These are phyloP conservation scores for Trichoderma sp. DNA, from an alignment of 2,329 filamentous ascomycete genomes.

Conservation along the genomic window DNA sequence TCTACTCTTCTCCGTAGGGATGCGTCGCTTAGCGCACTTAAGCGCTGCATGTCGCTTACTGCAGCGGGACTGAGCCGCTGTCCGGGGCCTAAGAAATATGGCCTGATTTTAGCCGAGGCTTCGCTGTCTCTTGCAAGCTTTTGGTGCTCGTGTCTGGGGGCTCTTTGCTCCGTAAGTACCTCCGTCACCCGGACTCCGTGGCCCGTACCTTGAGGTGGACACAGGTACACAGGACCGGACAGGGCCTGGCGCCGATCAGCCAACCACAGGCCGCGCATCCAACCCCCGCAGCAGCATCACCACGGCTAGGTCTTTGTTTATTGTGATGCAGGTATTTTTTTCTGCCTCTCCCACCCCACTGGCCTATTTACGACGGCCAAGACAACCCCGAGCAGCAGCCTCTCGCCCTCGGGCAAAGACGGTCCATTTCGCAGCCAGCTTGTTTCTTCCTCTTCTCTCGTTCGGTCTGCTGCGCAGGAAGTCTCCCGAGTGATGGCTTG, in stretches of 20 bases:
- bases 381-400: slow-evolving; percentile 9
- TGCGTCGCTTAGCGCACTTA: slow-evolving; percentile 26
- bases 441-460: background rate
- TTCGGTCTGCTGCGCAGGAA: background rate
- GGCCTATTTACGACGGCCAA: background rate
- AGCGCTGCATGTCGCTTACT: slow-evolving; percentile 25
- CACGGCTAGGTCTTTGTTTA: background rate
- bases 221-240: background rate
- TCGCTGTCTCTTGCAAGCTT: background rate
- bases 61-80: slow-evolving; percentile 15
- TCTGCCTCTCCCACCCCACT: slow-evolving; percentile 19
- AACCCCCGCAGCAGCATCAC: background rate
- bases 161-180: background rate
- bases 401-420: background rate
- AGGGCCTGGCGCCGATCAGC: background rate
- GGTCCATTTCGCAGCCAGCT: background rate
- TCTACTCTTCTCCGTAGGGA: background rate
- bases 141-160: background rate
- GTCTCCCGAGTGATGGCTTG: background rate
- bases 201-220: background rate
- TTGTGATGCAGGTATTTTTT: background rate
- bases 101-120: slow-evolving; percentile 13
- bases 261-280: slow-evolving; percentile 9
- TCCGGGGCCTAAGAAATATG: background rate
- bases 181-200: background rate